Percentiles rank a stretch among this genome's conserved stretches.
Evolutionary conservation across 163 green algal species (phyloP).

Genomic region (Chlorella variabilis): DNA sequence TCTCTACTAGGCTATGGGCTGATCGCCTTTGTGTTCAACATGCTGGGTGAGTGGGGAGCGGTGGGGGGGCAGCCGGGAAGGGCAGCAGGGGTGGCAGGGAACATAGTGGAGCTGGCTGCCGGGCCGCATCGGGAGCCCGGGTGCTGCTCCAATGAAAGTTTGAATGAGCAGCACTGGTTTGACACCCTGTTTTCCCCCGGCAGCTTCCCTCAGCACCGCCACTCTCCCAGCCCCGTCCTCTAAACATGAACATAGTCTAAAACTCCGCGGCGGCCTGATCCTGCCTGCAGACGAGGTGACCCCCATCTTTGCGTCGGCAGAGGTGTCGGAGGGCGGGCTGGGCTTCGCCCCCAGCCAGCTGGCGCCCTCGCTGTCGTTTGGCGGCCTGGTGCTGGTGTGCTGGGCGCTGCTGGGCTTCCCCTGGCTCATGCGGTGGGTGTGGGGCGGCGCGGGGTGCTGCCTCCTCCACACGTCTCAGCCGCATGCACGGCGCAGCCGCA

Average conservation of each 20-base stretch:
- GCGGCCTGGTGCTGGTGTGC: constrained; percentile 44
- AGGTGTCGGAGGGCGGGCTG: constrained; percentile 43
- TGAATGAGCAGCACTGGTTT: no score
- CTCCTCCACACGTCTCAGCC: background rate
- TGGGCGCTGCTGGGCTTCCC: constrained; percentile 42
- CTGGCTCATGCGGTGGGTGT: constrained; percentile 29
- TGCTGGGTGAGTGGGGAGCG: constrained; percentile 11
- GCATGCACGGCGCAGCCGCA: background rate
- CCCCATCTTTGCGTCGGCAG: constrained; percentile 52
- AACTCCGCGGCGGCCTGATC: no score
- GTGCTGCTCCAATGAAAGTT: no score
- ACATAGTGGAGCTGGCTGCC: no score
- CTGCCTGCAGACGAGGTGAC: constrained; percentile 36
- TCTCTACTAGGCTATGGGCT: constrained; percentile 43
- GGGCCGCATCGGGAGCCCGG: no score
- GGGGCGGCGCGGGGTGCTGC: background rate
- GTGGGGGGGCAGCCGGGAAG: background rate
- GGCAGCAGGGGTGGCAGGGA: no score
- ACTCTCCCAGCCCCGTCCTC: no score
- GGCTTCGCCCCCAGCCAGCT: constrained; percentile 47
- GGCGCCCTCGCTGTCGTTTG: constrained; percentile 45
- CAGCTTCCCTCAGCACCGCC: no score
- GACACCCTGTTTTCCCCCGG: no score
- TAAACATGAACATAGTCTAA: no score
- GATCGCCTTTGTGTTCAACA: constrained; percentile 52